Evolutionary conservation across 139 green algal genomes (phyloP).

Genomic region (Chlorella ohadii): DNA sequence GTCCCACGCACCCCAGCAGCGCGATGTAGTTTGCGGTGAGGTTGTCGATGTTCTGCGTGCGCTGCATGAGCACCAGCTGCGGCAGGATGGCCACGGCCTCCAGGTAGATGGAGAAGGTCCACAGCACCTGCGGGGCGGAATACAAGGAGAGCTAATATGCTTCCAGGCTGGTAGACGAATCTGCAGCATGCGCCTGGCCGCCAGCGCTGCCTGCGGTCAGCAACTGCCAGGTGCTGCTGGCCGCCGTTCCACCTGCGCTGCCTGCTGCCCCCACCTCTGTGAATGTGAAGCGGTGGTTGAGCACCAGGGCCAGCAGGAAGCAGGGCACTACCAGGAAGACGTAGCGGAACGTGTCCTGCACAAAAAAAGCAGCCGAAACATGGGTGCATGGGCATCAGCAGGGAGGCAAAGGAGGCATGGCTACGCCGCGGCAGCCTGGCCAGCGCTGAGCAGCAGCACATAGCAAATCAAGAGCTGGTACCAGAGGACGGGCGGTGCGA

Average conservation of each 20-base stretch:
- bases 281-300: slow-evolving; percentile 77
- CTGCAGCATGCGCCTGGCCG: too few species aligned
- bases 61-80: slow-evolving; percentile 98
- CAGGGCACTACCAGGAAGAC: slow-evolving; percentile 87
- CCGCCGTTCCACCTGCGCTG: too few species aligned
- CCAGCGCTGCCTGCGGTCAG: too few species aligned
- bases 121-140: slow-evolving; percentile 80
- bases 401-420: too few species aligned
- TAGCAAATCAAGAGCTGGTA: too few species aligned
- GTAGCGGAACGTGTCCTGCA: slow-evolving; percentile 93
- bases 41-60: slow-evolving; percentile 99
- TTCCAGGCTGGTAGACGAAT: too few species aligned
- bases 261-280: slow-evolving; percentile 76
- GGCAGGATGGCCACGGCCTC: slow-evolving; percentile 99
- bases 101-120: slow-evolving; percentile 99
- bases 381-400: neutral
- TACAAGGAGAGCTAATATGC: too few species aligned
- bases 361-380: neutral
- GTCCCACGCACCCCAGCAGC: slow-evolving; percentile 81
- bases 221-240: neutral
- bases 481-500: too few species aligned
- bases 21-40: slow-evolving; percentile 99
- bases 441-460: too few species aligned
- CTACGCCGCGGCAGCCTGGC: too few species aligned
- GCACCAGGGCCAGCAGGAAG: slow-evolving; percentile 78